Base-by-base conservation (phyloP, 179 eudicot species). In the Beta macrorhiza region DNA sequence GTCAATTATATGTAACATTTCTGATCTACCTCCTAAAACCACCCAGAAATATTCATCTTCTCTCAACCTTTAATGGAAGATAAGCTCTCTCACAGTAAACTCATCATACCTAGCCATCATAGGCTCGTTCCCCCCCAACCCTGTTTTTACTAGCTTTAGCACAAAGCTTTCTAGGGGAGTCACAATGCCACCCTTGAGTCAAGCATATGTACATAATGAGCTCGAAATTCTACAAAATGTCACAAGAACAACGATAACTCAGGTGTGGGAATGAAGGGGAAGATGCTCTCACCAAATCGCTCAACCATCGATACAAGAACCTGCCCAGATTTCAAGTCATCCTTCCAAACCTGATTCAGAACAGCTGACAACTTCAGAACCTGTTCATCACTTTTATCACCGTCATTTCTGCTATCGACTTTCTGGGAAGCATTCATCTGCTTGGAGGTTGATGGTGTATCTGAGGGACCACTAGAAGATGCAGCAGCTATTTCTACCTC, bases 291-390 rank as follows among this genome's bases (percentile, higher is more conserved):
- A 67, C 92, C 94, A 81, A 91, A 92, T 56, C 82, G 82, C 69
- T 90, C 90, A 79, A 80, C 76, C 85, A 89, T 76, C 3, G 91
- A 86, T 61, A 74, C 83, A 73, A 91, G 83, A 80, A 92, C 86
- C 52, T 85, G 90, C 25, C 94, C 94, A 0, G 94, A 91, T 79
- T 86, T 86, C 67, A 91, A 80, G 72, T 92, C 97, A 53, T 92
- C 92, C 85, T 91, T 90, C 97, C 94, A 92, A 65, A 84, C 83
- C 84, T 89, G 97, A 79, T 88, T 85, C n/a, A 89, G 81, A 51
- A 86, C 78, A 15, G 91, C 90, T 56, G 89, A 65, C 78, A 83
- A 57, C 75, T 88, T 84, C 74, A 72, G 45, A 79, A 83, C 67
- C 68, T 74, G 85, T 45, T n/a, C 71, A 25, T 72, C 80, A 32